Evolutionary conservation across 139 green algal species (phyloP), one percentile per base, ranked within the genome.

Genomic region (Asterochloris sp.): DNA sequence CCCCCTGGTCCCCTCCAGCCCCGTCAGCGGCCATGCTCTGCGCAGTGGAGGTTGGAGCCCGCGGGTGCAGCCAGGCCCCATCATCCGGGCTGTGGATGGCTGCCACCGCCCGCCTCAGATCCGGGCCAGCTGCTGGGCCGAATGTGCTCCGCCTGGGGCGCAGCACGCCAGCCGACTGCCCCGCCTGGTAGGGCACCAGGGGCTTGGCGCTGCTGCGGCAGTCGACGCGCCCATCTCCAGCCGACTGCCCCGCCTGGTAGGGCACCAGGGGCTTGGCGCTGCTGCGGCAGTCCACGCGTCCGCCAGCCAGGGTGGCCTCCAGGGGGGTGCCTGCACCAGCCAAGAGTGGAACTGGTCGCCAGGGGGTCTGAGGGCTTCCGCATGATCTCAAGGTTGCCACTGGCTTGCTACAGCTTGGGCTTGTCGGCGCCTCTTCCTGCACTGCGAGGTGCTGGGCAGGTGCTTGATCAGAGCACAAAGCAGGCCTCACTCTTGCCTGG

Each of bases 181-280:
- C 69, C 71, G 73, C 71, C 21, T 54, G 69, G 80, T 83, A 83
- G 60, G 69, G 80, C 80, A 83, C 80, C 71, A 83, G 71, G 23
- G 80, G 80, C 80, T 82, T 82, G 78, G 78, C 78, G 54, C 78
- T 82, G 63, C 78, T 82, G 17, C 73, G 62, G 27, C 68, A 73
- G 63, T 75, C 61, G 8, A 82, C 78, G n/a, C 47, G 26, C 23
- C 78, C 78, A 15, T n/a, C n/a, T n/a, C 61, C 62, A 62, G 61
- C 63, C 24, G 63, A 74, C 16, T 29, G 68, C 61, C 63, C 63
- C 78, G 69, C 78, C n/a, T 29, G 62, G 78, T 74, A 82, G 63
- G 78, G 78, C 17, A 74, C 63, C 61, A 74, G 78, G 23, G 78
- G 63, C 62, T 82, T 73, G 14, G 62, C 78, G 29, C 63, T 74